These are phyloP conservation scores for Spergularia marina DNA, from an alignment of 148 eudicot genomes.

Conservation along the genomic window DNA sequence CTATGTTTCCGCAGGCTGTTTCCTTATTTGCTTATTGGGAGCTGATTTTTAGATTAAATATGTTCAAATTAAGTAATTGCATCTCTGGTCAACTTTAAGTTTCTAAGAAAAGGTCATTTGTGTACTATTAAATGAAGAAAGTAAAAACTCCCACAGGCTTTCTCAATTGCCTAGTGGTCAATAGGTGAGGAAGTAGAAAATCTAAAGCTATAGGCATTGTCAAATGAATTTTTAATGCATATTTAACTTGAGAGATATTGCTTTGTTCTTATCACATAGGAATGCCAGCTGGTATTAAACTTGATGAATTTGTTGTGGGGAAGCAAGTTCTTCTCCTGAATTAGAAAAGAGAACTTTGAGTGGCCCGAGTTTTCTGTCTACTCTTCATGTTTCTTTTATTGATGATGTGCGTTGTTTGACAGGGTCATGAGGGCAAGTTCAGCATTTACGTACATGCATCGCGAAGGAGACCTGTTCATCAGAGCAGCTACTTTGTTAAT, in stretches of 20 bases:
- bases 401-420: slow-evolving; percentile 31
- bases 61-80: background rate
- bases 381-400: background rate
- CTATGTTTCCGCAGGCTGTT: background rate
- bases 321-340: background rate
- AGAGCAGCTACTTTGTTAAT: slow-evolving; percentile 61
- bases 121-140: background rate
- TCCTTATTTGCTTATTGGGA: background rate
- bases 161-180: background rate
- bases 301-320: too few relatives aligned
- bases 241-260: too few relatives aligned
- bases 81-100: background rate
- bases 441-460: slow-evolving; percentile 85
- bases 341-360: background rate
- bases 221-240: too few relatives aligned
- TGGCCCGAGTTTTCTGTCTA: background rate
- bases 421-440: slow-evolving; percentile 89
- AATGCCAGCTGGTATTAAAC: too few relatives aligned
- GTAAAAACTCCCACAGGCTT: background rate
- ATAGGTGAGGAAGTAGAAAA: background rate
- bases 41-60: too few relatives aligned
- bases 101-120: background rate
- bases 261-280: too few relatives aligned
- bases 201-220: background rate
- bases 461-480: slow-evolving; percentile 52